Conservation (phyloP, 2,329 filamentous ascomycete species). For the Pezicula rhizophila region DNA sequence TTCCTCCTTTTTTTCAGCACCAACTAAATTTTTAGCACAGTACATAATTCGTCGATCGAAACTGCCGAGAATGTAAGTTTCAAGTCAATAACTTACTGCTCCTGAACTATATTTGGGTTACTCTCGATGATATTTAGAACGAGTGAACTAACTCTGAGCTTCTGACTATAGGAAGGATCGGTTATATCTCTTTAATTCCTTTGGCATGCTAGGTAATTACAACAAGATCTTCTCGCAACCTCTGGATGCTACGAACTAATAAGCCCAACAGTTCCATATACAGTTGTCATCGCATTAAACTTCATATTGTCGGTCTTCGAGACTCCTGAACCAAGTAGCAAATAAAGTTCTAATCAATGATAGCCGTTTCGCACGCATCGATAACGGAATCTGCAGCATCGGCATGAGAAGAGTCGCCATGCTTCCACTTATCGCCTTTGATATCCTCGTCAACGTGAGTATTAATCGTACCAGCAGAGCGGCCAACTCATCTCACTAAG, state of each 20-base stretch:
- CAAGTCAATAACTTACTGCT: too few species aligned
- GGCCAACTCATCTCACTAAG: neutral
- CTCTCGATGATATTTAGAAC: too few species aligned
- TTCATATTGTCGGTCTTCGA: constrained; percentile 48
- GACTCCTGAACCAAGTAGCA: neutral
- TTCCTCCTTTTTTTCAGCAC: neutral
- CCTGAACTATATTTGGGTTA: too few species aligned
- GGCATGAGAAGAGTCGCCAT: constrained; percentile 54
- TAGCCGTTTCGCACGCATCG: constrained; percentile 47
- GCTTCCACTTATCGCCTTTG: constrained; percentile 56
- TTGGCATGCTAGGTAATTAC: constrained; percentile 44
- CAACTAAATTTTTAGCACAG: constrained; percentile 1
- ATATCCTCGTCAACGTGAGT: constrained; percentile 48
- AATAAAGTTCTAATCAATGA: constrained; percentile 25
- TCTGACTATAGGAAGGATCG: constrained; percentile 35
- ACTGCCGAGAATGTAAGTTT: constrained; percentile 36
- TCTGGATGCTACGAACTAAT: constrained; percentile 11
- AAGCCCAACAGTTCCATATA: constrained; percentile 31
- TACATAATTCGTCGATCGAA: constrained; percentile 47
- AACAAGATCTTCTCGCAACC: neutral
- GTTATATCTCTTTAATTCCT: constrained; percentile 55
- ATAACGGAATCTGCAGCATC: constrained; percentile 52
- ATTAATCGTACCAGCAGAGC: neutral
- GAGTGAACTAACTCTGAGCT: too few species aligned
- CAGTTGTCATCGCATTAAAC: constrained; percentile 43